Evolutionary conservation across 2,329 filamentous ascomycete genomes (phyloP), one percentile per base, ranked within the genome.

Genomic region (Plenodomus biglobosus): DNA sequence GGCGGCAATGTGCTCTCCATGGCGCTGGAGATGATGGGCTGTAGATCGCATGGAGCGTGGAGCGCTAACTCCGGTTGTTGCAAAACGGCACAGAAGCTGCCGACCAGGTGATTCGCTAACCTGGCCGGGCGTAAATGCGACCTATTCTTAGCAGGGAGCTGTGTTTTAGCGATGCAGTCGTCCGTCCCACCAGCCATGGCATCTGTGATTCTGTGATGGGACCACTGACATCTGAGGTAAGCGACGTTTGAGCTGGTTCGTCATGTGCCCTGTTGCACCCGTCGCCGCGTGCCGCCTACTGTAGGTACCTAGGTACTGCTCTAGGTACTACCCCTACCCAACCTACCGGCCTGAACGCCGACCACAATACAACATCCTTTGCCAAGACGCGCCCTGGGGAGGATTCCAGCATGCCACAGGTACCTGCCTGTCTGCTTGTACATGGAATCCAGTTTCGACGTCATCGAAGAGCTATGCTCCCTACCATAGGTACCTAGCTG

Each of bases 1-100:
- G 55, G 51, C 55, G 46, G 45, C 42, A 42, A 46, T 44, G 50
- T 40, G 48, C 50, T 52, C 59, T 49, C 58, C 59, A 62, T 50
- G 52, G 61, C 59, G 44, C 55, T 56, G 58, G 59, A 55, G 50
- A 53, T 59, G 59, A 61, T 61, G 42, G 54, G 48, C 58, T 49
- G 59, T 48, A 53, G 61, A 62, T 62, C 61, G 53, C 53, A 57
- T 52, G 48, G 59, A 53, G 37, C 8, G 27, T 32, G 27, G 27
- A 32, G 27, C 27, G 27, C 27, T 32, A 32, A 7, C 6, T 32
- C 27, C 27, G 27, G 27, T 32, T 32, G 11, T 32, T 32, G 27
- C 27, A 42, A 22, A 45, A 48, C 44, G 49, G 56, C 52, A 44
- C 49, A 50, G 50, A n/a, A 46, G 48, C 41, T 45, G 50, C 43